Base-by-base conservation (phyloP, 345 rosid species). In the Eucalyptus sideroxylon region DNA sequence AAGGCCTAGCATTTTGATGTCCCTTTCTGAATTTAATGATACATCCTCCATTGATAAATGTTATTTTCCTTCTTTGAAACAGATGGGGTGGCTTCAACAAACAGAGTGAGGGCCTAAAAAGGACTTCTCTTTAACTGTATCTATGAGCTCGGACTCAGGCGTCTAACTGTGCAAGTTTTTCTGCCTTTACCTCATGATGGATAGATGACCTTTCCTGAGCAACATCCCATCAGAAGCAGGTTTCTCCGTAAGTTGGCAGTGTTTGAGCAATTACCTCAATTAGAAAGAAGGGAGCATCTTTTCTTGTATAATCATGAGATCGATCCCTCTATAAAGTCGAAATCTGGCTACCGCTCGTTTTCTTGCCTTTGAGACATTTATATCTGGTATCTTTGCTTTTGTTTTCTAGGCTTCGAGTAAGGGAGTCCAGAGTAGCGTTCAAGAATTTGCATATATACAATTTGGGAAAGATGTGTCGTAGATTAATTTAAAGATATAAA, bases 21-120 rank as follows among this genome's bases (percentile, higher is more conserved):
- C 34, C 81, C 53, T 89, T 42, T 67, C 88, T 53, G 56, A 86
- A 86, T 51, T 53, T 21, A 31, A 56, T 21, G 47, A 21, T 31
- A 86, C 45, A 86, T 86, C 13, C 9, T 86, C 17, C 88, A 19
- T 77, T 77, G 30, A 77, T 40, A 16, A 30, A 10, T 37, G 50
- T 83, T 88, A n/a, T 49, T 30, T 81, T 82, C 44, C 40, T 81
- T 37, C 16, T 37, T 37, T 53, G 77, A 47, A 60, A 82, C 93
- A 94, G 99, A 87, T 96, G 88, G 97, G 94, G 50, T 97, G 99
- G 98, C 94, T 93, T 24, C 95, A 93, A 59, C 91, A 89, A 92
- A 86, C 91, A 90, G 98, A 97, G 53, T 95, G 93, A 90, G 88
- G 27, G 17, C 86, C 19, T 30, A 51, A 49, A 37, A 65, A 8